These are phyloP conservation scores for Lecanosticta acicola DNA, from an alignment of 2,329 filamentous ascomycete genomes.

Conservation along the genomic window DNA sequence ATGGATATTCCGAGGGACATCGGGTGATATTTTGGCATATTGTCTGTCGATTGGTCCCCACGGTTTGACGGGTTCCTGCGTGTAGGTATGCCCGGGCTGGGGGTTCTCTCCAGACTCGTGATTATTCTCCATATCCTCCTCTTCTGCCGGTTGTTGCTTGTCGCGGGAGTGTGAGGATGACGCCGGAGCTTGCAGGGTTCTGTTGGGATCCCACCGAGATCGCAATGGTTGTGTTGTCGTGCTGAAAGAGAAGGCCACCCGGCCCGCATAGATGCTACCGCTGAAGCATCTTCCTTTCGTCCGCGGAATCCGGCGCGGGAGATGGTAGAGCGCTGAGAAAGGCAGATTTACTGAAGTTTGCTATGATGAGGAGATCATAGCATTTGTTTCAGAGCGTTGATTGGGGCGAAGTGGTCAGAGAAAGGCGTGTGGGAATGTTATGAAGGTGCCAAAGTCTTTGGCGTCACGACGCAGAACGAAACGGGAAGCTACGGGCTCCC, in stretches of 20 bases:
- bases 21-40: conserved; percentile 21
- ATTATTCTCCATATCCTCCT: no score
- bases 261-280: conserved; percentile 41
- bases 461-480: background rate
- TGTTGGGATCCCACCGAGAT: conserved; percentile 23
- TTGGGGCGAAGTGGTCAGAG: background rate
- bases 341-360: conserved; percentile 38
- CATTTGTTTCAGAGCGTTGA: conserved; percentile 1
- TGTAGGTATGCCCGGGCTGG: no score
- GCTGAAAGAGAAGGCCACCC: conserved; percentile 37
- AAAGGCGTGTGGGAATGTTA: background rate
- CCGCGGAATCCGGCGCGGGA: conserved; percentile 44
- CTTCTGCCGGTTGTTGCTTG: no score
- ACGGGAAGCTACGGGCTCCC: background rate
- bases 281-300: conserved; percentile 34
- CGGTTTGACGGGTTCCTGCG: no score
- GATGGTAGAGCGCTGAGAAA: conserved; percentile 40
- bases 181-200: conserved; percentile 1
- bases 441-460: background rate
- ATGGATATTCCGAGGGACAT: conserved; percentile 55
- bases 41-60: conserved; percentile 27
- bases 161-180: background rate
- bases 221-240: conserved; percentile 11
- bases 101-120: no score
- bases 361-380: conserved; percentile 18